Percentiles rank a stretch among this genome's conserved stretches.
phyloP scores from a whole-genome alignment of 805 yeast species.

The Huiozyma naganishii region DNA sequence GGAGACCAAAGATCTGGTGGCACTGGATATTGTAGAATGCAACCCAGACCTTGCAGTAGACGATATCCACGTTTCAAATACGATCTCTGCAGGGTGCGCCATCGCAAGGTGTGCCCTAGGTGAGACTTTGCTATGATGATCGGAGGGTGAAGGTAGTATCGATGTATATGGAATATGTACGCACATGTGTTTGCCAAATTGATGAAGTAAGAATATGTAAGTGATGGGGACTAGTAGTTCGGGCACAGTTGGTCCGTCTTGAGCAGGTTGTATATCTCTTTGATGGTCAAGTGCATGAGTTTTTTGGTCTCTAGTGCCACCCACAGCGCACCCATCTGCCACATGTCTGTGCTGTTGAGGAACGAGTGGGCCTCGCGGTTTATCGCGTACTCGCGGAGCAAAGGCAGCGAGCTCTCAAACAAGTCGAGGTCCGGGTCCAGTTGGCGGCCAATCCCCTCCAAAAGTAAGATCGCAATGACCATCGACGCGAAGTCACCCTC shows the following conservation, averaged over 20 bases:
- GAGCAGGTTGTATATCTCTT: conserved; percentile 51
- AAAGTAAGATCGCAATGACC: conserved; percentile 78
- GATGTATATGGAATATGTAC: background rate
- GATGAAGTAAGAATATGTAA: background rate
- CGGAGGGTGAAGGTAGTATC: background rate
- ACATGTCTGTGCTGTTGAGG: conserved; percentile 43
- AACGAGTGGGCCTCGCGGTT: conserved; percentile 45
- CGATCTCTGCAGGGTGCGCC: conserved; percentile 83
- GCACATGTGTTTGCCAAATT: background rate
- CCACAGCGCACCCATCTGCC: conserved; percentile 87
- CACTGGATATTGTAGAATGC: conserved; percentile 87
- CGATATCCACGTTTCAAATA: conserved; percentile 67
- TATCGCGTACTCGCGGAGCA: conserved; percentile 71
- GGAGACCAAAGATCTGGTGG: conserved; percentile 75
- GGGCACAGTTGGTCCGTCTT: conserved; percentile 60
- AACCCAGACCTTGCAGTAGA: conserved; percentile 80
- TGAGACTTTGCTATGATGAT: conserved; percentile 47
- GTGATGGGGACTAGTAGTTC: conserved; percentile 33
- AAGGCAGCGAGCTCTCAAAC: conserved; percentile 86
- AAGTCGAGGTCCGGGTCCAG: conserved; percentile 87
- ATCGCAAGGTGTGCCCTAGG: conserved; percentile 91
- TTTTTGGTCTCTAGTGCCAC: conserved; percentile 80
- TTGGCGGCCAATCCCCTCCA: conserved; percentile 94
- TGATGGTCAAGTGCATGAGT: conserved; percentile 71
- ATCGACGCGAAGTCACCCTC: conserved; percentile 95